Evolutionary conservation across 2,329 filamentous ascomycete species (phyloP).

Genomic region (Lachnellula hyalina): DNA sequence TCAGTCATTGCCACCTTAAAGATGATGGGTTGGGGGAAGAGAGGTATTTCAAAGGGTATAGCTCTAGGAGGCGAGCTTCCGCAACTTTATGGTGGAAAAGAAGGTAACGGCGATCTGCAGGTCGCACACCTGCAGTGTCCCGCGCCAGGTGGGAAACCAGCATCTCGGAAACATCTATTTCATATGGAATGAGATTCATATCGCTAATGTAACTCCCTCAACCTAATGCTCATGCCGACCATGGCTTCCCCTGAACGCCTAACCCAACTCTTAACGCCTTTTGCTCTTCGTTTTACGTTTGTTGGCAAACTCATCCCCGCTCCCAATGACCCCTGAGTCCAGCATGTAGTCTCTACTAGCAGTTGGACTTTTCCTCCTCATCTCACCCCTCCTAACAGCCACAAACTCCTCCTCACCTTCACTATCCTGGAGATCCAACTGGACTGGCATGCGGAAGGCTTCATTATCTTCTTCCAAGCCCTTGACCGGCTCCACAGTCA

Average conservation of each 20-base stretch:
- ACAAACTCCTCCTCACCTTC: conserved; percentile 90
- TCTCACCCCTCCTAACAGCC: conserved; percentile 68
- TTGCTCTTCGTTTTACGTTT: conserved; percentile 20
- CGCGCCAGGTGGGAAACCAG: not conserved
- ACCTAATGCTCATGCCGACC: not conserved
- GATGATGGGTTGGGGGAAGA: not conserved
- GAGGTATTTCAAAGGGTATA: not conserved
- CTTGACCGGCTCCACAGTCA: conserved; percentile 67
- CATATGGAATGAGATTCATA: not conserved
- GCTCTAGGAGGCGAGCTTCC: no score
- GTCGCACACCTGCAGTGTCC: not conserved
- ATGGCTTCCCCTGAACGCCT: conserved; percentile 1
- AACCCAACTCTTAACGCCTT: conserved; percentile 13
- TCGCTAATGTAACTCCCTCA: not conserved
- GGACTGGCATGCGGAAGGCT: conserved; percentile 83
- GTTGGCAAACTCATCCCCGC: conserved; percentile 34
- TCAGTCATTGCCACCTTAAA: no score
- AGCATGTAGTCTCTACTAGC: conserved; percentile 64
- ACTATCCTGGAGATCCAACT: conserved; percentile 88
- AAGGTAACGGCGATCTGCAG: not conserved
- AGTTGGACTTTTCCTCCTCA: conserved; percentile 78
- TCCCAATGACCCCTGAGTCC: conserved; percentile 42
- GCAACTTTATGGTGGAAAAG: not conserved
- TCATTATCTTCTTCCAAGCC: conserved; percentile 49
- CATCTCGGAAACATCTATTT: not conserved